These are phyloP conservation scores for Diaporthe amygdali DNA, from an alignment of 2,329 filamentous ascomycete genomes.

Conservation along the genomic window DNA sequence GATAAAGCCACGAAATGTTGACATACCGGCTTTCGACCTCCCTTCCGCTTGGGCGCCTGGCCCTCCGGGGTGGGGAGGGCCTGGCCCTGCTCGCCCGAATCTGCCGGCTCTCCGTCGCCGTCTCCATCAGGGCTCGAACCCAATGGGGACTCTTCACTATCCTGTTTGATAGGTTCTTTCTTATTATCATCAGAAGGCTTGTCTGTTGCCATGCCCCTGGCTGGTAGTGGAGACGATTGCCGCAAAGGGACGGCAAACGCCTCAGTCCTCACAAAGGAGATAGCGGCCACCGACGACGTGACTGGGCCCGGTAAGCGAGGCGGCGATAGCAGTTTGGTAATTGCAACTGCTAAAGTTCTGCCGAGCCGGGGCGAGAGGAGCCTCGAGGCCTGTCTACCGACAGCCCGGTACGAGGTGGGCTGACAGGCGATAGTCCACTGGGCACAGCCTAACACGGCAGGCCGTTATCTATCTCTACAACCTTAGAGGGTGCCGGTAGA, in stretches of 20 bases:
- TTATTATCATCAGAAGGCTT: constrained; percentile 66
- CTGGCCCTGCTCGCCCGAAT: constrained; percentile 48
- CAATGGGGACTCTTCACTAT: constrained; percentile 63
- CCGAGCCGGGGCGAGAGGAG: constrained; percentile 21
- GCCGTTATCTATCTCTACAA: constrained; percentile 20
- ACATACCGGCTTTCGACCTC: constrained; percentile 92
- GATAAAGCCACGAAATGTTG: background rate
- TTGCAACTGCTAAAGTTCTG: constrained; percentile 14
- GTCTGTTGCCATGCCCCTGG: constrained; percentile 65
- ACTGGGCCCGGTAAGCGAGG: constrained; percentile 1
- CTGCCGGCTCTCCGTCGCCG: constrained; percentile 19
- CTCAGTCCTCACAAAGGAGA: constrained; percentile 31
- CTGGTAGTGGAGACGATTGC: constrained; percentile 41
- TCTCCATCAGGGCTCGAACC: constrained; percentile 60
- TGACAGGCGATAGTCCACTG: constrained; percentile 18
- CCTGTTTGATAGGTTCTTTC: constrained; percentile 61
- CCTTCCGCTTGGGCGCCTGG: constrained; percentile 89
- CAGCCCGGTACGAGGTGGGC: constrained; percentile 15
- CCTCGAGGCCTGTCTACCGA: constrained; percentile 19
- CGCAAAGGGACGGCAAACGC: constrained; percentile 46
- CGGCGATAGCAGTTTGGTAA: constrained; percentile 9
- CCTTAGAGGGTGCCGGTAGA: constrained; percentile 12
- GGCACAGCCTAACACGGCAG: constrained; percentile 5
- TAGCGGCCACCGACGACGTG: constrained; percentile 14
- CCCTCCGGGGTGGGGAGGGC: constrained; percentile 51